Percentiles rank a stretch among this genome's conserved stretches.
phyloP scores from a whole-genome alignment of 83 land plant species.

The Isoetes engelmannii region DNA sequence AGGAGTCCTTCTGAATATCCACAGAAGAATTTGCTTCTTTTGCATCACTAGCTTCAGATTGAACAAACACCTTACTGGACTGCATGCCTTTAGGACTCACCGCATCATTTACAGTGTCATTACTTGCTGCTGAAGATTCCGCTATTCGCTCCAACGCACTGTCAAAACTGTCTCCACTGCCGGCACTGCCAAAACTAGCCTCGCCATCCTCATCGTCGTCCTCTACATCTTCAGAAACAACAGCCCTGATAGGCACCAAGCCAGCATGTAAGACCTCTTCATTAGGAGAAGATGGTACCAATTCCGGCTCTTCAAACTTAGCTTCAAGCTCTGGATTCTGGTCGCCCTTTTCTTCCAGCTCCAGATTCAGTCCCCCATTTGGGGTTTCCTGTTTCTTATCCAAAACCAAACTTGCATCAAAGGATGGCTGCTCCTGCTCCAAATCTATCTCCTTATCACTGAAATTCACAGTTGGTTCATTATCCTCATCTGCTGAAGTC shows the following conservation, averaged over 20 bases:
- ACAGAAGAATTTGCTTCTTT: neutral
- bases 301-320: too few relatives aligned
- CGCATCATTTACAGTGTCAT: slow-evolving; percentile 5
- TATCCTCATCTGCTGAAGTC: too few relatives aligned
- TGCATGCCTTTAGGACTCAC: slow-evolving; percentile 14
- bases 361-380: too few relatives aligned
- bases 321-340: too few relatives aligned
- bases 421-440: too few relatives aligned
- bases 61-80: neutral
- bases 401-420: too few relatives aligned
- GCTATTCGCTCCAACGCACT: slow-evolving; percentile 27
- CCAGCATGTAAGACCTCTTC: neutral
- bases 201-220: slow-evolving; percentile 28
- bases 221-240: slow-evolving; percentile 24
- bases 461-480: too few relatives aligned
- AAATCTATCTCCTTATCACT: too few relatives aligned
- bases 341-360: too few relatives aligned
- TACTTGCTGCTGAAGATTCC: slow-evolving; percentile 17
- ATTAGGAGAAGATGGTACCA: too few relatives aligned
- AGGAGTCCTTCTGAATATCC: neutral
- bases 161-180: slow-evolving; percentile 20
- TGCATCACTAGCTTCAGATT: slow-evolving; percentile 3
- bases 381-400: too few relatives aligned
- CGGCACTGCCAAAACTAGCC: slow-evolving; percentile 3
- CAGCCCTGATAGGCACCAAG: slow-evolving; percentile 35